A percentile compares a stretch with the other conserved stretches of the same genome.
Conservation (phyloP, 2,329 filamentous ascomycete species). For the Chaetomium sp. region DNA sequence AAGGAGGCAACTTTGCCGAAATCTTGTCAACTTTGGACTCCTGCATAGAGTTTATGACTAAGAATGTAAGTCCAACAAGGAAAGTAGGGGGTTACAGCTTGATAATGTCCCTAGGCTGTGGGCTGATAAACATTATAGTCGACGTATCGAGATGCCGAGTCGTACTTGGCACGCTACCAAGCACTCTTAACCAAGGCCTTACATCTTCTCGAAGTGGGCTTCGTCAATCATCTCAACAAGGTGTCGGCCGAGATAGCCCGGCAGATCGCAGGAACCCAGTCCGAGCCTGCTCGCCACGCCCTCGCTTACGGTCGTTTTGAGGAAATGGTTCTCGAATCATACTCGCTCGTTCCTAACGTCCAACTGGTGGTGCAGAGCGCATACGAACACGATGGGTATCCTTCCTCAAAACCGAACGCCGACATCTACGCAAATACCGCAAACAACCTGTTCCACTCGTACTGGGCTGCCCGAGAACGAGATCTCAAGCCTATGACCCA, state of each 20-base stretch:
- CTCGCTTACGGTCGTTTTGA: constrained; percentile 55
- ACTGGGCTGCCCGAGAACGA: constrained; percentile 46
- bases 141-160: constrained; percentile 77
- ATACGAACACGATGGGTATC: constrained; percentile 47
- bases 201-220: constrained; percentile 54
- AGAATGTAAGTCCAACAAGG: constrained; percentile 54
- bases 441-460: constrained; percentile 48
- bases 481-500: constrained; percentile 47
- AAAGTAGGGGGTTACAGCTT: too few relatives aligned
- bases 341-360: constrained; percentile 49
- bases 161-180: constrained; percentile 82
- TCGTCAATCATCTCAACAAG: constrained; percentile 46
- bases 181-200: constrained; percentile 65
- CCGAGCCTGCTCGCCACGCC: constrained; percentile 53
- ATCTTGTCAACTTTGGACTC: constrained; percentile 83
- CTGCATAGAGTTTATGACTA: constrained; percentile 87
- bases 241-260: constrained; percentile 48
- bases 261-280: constrained; percentile 49
- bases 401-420: constrained; percentile 37
- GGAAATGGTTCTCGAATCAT: constrained; percentile 51
- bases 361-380: constrained; percentile 45
- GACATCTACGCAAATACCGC: constrained; percentile 50
- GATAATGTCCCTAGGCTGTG: too few relatives aligned
- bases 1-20: constrained; percentile 76
- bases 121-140: constrained; percentile 42